Percentiles rank a stretch among this genome's conserved stretches.
These are phyloP conservation scores for Brasilioporus rufonigricans DNA, from an alignment of 768 basidiomycete species.

Conservation along the genomic window DNA sequence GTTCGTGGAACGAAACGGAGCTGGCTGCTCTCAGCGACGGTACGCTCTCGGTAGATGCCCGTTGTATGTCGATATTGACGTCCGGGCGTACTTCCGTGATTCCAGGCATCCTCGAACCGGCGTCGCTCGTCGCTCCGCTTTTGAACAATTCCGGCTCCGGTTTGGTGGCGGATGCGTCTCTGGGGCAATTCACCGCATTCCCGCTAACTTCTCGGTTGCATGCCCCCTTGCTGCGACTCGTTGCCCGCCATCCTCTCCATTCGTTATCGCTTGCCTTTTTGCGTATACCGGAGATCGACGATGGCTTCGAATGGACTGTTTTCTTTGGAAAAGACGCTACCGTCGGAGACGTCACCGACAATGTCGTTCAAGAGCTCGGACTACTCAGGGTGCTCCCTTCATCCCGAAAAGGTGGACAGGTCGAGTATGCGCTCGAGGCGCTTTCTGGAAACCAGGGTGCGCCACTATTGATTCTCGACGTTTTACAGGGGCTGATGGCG, in stretches of 20 bases:
- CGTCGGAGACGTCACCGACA: constrained; percentile 52
- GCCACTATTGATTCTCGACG: constrained; percentile 16
- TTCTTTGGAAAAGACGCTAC: constrained; percentile 61
- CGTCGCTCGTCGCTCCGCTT: constrained; percentile 50
- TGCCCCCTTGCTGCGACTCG: constrained; percentile 63
- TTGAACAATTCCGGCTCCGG: constrained; percentile 32
- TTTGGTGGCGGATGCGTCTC: constrained; percentile 25
- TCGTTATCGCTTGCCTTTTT: constrained; percentile 52
- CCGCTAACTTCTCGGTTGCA: constrained; percentile 60
- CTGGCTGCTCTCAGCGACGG: constrained; percentile 64
- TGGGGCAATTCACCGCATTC: constrained; percentile 68
- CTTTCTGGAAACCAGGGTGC: constrained; percentile 50
- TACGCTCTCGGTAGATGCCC: constrained; percentile 27
- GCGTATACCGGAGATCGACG: constrained; percentile 75
- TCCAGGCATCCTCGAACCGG: constrained; percentile 50
- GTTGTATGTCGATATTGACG: constrained; percentile 11
- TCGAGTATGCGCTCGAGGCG: constrained; percentile 78
- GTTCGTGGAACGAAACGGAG: constrained; percentile 71
- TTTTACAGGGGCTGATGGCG: not conserved
- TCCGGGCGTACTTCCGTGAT: not conserved
- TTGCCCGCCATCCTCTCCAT: constrained; percentile 66
- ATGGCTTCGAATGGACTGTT: constrained; percentile 62
- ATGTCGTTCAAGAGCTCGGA: constrained; percentile 62
- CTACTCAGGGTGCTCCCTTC: constrained; percentile 62
- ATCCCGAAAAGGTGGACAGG: constrained; percentile 56